phyloP scores from a whole-genome alignment of 2,329 filamentous ascomycete species.

The Clarireedia homoeocarpa region DNA sequence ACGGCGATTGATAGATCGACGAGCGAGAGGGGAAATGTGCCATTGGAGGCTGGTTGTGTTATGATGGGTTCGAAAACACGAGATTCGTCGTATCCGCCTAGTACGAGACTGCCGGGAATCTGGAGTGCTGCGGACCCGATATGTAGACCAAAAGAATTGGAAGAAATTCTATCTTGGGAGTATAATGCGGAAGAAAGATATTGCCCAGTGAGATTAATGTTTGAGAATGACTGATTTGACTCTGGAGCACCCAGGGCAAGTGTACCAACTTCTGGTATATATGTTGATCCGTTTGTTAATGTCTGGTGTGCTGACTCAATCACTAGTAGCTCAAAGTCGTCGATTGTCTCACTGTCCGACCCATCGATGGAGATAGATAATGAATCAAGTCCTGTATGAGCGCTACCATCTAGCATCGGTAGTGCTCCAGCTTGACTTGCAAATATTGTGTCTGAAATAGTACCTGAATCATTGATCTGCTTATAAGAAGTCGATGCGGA shows the following conservation, averaged over 20 bases:
- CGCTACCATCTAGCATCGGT: neutral
- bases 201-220: neutral
- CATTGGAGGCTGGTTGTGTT: conserved; percentile 8
- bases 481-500: neutral
- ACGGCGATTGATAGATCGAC: conserved; percentile 19
- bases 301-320: neutral
- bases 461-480: neutral
- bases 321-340: neutral
- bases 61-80: conserved; percentile 12
- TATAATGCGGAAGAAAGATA: neutral
- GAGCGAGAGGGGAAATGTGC: neutral
- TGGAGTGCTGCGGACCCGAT: conserved; percentile 14
- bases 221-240: neutral
- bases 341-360: neutral
- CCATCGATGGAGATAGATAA: neutral
- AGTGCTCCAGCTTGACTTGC: neutral
- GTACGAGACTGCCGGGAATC: conserved; percentile 15
- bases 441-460: neutral
- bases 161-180: conserved; percentile 4
- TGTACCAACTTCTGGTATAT: neutral
- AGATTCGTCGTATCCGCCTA: conserved; percentile 20
- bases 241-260: neutral
- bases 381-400: neutral
- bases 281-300: neutral
- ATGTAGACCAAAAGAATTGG: conserved; percentile 22